phyloP scores from a whole-genome alignment of 768 basidiomycete species.

The Collybia mongolica region DNA sequence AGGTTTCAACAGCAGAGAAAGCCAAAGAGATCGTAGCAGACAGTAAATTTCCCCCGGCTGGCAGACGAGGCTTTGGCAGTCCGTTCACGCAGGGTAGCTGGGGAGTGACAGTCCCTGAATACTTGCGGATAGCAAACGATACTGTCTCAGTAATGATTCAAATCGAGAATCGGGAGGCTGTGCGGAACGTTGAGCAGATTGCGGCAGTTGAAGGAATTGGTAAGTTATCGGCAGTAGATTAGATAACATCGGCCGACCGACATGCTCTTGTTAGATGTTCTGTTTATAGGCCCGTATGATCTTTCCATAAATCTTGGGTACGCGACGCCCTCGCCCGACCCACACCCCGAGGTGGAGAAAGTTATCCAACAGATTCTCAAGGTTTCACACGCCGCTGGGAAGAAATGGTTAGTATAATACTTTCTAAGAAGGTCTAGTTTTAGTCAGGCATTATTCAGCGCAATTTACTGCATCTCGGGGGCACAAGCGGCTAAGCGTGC shows the following conservation, averaged over 20 bases:
- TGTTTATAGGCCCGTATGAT: conserved; percentile 63
- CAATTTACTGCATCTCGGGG: conserved; percentile 21
- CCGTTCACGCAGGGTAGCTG: conserved; percentile 61
- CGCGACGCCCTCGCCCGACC: conserved; percentile 60
- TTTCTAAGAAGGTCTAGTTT: neutral
- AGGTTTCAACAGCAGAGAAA: conserved; percentile 59
- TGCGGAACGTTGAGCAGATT: conserved; percentile 60
- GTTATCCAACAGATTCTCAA: conserved; percentile 53
- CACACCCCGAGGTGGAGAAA: conserved; percentile 61
- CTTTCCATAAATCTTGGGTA: conserved; percentile 63
- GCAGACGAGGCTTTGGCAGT: conserved; percentile 64
- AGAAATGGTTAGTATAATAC: conserved; percentile 55
- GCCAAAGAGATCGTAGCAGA: conserved; percentile 57
- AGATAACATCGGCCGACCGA: conserved; percentile 2
- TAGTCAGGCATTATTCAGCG: conserved; percentile 6
- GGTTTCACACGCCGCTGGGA: conserved; percentile 49
- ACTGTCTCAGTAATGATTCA: conserved; percentile 59
- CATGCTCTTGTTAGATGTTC: conserved; percentile 23
- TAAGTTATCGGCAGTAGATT: conserved; percentile 32
- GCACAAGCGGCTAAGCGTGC: conserved; percentile 19
- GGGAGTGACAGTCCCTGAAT: conserved; percentile 51
- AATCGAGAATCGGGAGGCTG: conserved; percentile 61
- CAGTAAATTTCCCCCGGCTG: conserved; percentile 59
- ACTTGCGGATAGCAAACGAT: conserved; percentile 54
- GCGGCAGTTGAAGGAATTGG: conserved; percentile 62